Conservation (phyloP, 2,329 filamentous ascomycete genomes). For the Biscogniauxia mediterranea region DNA sequence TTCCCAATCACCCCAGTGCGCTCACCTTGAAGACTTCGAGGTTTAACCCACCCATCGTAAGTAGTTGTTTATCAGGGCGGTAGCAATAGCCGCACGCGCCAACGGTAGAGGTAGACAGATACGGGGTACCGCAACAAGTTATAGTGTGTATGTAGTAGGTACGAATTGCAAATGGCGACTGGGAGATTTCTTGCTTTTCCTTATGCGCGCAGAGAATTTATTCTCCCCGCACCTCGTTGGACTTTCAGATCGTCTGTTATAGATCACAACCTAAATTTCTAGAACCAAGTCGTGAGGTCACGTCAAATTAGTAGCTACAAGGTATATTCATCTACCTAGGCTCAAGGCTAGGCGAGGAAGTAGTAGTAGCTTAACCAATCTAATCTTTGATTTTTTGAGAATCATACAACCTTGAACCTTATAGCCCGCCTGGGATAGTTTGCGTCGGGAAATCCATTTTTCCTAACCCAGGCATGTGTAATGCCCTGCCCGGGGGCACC, state of each 20-base stretch:
- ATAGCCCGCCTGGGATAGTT: not conserved
- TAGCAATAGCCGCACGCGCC: not conserved
- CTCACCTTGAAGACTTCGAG: conserved; percentile 91
- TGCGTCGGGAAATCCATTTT: conserved; percentile 9
- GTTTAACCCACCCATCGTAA: conserved; percentile 75
- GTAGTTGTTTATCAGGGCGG: not conserved
- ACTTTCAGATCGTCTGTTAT: no score
- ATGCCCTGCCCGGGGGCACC: no score
- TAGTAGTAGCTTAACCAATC: not conserved
- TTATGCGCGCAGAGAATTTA: no score
- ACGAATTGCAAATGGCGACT: no score
- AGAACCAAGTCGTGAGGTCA: no score
- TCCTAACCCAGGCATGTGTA: conserved; percentile 7
- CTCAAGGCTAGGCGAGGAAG: no score
- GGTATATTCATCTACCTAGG: no score
- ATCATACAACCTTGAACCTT: not conserved
- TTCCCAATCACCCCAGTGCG: not conserved
- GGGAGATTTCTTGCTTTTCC: no score
- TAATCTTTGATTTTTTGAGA: not conserved
- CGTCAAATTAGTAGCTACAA: no score
- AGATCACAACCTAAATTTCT: no score
- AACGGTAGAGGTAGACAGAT: not conserved
- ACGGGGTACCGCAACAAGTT: not conserved
- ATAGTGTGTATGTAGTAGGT: no score
- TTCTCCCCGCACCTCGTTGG: no score